Percentiles rank a stretch among this genome's conserved stretches.
These are phyloP conservation scores for Silene conica DNA, from an alignment of 148 eudicot species.

Conservation along the genomic window DNA sequence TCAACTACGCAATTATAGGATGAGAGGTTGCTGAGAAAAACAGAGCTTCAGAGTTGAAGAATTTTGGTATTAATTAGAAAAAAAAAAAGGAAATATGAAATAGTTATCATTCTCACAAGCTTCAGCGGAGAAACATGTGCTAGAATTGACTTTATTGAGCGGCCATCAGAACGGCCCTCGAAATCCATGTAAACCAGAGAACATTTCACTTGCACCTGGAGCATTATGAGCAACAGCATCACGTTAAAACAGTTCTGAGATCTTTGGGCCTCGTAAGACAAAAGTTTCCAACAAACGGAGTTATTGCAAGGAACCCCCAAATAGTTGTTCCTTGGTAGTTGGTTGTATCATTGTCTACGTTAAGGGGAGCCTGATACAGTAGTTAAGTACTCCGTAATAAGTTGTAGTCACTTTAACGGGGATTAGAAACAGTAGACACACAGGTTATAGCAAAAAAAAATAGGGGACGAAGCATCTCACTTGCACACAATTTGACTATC, in stretches of 20 bases:
- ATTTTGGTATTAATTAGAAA: neutral
- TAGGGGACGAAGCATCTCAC: neutral
- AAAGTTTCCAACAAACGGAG: neutral
- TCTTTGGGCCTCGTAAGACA: neutral
- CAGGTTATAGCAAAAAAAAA: neutral
- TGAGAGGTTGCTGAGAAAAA: neutral
- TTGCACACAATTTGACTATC: neutral
- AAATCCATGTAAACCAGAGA: constrained; percentile 81
- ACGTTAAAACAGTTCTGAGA: neutral
- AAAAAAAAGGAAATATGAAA: neutral
- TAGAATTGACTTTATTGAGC: constrained; percentile 79
- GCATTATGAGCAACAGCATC: neutral
- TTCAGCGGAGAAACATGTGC: constrained; percentile 88
- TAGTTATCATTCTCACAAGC: constrained; percentile 52
- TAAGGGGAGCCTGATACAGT: neutral
- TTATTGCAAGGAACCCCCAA: neutral
- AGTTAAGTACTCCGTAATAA: no score
- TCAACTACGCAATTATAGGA: neutral
- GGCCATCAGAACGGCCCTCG: constrained; percentile 97
- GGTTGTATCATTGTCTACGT: neutral
- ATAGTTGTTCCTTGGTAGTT: neutral
- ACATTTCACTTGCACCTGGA: constrained; percentile 84
- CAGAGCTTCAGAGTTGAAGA: neutral
- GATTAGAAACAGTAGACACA: neutral
- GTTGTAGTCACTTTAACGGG: neutral